These are phyloP conservation scores for Pseudogymnoascus sp. DNA, from an alignment of 2,329 filamentous ascomycete species.

Conservation along the genomic window DNA sequence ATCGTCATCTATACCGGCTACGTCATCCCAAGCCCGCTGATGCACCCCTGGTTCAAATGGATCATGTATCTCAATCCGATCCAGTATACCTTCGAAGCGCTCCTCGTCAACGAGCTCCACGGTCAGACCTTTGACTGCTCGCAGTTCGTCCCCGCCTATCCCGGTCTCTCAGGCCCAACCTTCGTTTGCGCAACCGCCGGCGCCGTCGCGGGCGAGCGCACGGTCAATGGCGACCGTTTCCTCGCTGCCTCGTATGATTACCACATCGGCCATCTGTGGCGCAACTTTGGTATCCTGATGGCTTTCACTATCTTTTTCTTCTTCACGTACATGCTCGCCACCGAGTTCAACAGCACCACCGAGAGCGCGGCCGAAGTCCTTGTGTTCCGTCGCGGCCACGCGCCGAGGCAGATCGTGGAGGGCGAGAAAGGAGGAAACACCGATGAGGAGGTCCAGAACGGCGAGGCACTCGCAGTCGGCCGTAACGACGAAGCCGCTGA, in stretches of 20 bases:
- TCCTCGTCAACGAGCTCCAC: constrained; percentile 75
- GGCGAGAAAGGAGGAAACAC: constrained; percentile 17
- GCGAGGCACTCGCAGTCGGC: constrained; percentile 19
- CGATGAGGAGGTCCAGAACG: constrained; percentile 23
- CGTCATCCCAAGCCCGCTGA: constrained; percentile 39
- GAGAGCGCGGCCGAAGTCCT: constrained; percentile 71
- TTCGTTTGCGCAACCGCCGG: constrained; percentile 52
- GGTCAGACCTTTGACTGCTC: constrained; percentile 10
- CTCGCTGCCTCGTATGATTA: constrained; percentile 48
- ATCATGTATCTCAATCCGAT: constrained; percentile 68
- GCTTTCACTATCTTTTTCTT: constrained; percentile 57
- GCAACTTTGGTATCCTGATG: constrained; percentile 60
- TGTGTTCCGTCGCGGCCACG: constrained; percentile 63
- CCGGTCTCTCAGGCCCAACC: constrained; percentile 25
- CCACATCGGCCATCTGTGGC: constrained; percentile 51
- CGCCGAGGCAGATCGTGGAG: constrained; percentile 33
- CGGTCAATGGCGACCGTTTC: constrained; percentile 52
- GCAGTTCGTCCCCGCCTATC: constrained; percentile 20
- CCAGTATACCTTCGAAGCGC: constrained; percentile 68
- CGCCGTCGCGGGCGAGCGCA: constrained; percentile 40
- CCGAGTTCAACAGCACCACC: constrained; percentile 56
- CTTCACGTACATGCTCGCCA: constrained; percentile 51
- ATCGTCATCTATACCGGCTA: constrained; percentile 28
- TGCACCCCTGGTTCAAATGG: constrained; percentile 76
- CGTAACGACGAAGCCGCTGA: constrained; percentile 9